A percentile compares a stretch with the other conserved stretches of the same genome.
Conservation (phyloP, 139 green algal species). For the Edaphochlamys debaryana region DNA sequence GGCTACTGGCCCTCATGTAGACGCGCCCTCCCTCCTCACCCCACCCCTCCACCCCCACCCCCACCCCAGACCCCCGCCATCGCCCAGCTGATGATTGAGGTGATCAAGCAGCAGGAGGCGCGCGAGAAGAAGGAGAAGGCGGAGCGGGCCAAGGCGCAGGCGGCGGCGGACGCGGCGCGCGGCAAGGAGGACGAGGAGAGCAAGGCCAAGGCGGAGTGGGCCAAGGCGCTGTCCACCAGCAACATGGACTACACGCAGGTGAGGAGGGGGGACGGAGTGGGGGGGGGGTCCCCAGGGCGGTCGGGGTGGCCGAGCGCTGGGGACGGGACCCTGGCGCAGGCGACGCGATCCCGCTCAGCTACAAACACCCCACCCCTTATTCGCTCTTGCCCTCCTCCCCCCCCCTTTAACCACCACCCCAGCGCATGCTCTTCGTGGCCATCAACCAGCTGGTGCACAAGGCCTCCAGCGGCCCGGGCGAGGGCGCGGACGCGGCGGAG, state of each 20-base stretch:
- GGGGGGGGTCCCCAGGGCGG: too few species aligned
- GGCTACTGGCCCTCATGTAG: too few species aligned
- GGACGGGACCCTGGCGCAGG: too few species aligned
- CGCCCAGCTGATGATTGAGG: constrained; percentile 43
- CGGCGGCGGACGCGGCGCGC: neutral
- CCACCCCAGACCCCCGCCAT: constrained; percentile 25
- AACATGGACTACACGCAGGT: constrained; percentile 43
- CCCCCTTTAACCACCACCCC: neutral
- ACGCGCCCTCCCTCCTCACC: too few species aligned
- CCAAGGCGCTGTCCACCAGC: neutral
- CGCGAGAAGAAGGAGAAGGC: constrained; percentile 32
- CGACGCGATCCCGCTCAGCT: too few species aligned
- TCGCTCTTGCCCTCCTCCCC: too few species aligned
- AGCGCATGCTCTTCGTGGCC: constrained; percentile 28
- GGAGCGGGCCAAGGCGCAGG: constrained; percentile 1
- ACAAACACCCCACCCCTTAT: too few species aligned
- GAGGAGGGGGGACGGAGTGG: neutral
- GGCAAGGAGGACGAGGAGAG: neutral
- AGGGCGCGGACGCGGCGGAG: neutral
- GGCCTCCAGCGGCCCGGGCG: neutral
- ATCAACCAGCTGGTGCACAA: constrained; percentile 26
- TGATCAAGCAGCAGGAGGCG: constrained; percentile 40
- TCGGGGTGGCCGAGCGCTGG: too few species aligned
- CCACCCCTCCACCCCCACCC: too few species aligned
- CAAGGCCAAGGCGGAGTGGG: constrained; percentile 20